phyloP scores from a whole-genome alignment of 352 stramenopile species.

The Hyaloperonospora brassicae region DNA sequence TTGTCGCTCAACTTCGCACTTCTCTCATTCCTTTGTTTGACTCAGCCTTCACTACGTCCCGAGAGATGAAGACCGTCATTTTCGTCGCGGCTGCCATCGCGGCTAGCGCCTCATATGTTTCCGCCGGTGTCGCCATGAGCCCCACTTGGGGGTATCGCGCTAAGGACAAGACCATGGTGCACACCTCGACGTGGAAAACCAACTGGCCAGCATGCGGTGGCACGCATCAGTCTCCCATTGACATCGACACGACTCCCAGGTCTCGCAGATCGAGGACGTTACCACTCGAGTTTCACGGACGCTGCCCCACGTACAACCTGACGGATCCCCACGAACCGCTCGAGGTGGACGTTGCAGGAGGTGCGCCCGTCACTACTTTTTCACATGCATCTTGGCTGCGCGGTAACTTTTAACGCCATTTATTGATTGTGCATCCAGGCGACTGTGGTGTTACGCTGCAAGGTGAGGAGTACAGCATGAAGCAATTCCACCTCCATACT shows the following conservation, averaged over 20 bases:
- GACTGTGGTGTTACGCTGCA: slow-evolving; percentile 11
- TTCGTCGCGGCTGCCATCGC: slow-evolving; percentile 15
- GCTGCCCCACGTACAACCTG: slow-evolving; percentile 26
- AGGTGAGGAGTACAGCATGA: slow-evolving; percentile 15
- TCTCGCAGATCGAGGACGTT: slow-evolving; percentile 6
- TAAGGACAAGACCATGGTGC: slow-evolving; percentile 20
- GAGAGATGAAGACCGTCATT: slow-evolving; percentile 23
- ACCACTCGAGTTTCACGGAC: slow-evolving; percentile 27
- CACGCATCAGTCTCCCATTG: slow-evolving; percentile 34
- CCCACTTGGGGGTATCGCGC: slow-evolving; percentile 28
- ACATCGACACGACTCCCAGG: slow-evolving; percentile 22
- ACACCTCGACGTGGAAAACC: slow-evolving; percentile 21
- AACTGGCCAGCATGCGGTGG: slow-evolving; percentile 23
- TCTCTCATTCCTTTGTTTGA: too few relatives aligned
- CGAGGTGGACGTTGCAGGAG: slow-evolving; percentile 20
- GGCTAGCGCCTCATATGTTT: slow-evolving; percentile 12
- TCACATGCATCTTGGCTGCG: not conserved
- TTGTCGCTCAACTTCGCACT: too few relatives aligned
- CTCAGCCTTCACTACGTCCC: too few relatives aligned
- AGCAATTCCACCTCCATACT: slow-evolving; percentile 45
- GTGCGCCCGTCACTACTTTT: slow-evolving; percentile 7
- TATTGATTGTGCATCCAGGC: slow-evolving; percentile 9
- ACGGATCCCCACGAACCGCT: slow-evolving; percentile 24
- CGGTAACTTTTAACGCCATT: slow-evolving; percentile 3
- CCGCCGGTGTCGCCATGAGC: slow-evolving; percentile 7